phyloP scores from a whole-genome alignment of 257 asterid genomes.

The Eucommia ulmoides region DNA sequence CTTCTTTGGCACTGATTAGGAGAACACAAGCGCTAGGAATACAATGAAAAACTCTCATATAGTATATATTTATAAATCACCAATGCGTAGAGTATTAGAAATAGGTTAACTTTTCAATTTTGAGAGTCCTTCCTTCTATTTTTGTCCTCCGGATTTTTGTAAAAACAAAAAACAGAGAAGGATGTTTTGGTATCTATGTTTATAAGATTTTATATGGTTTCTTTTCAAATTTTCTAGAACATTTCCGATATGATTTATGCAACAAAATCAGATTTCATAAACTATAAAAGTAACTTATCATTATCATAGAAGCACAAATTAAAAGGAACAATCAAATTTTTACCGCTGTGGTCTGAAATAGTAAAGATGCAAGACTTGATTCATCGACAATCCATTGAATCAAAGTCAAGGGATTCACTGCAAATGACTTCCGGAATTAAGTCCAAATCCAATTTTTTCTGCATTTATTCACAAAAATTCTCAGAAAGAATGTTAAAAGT shows the following conservation, averaged over 20 bases:
- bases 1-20: constrained; percentile 49
- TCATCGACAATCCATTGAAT: too few relatives aligned
- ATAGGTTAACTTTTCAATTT: background rate
- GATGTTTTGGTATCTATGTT: background rate
- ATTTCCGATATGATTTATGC: background rate
- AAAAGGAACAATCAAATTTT: background rate
- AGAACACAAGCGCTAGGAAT: constrained; percentile 86
- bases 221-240: background rate
- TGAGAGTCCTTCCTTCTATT: background rate
- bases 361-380: too few relatives aligned
- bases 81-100: too few relatives aligned
- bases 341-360: too few relatives aligned
- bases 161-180: background rate
- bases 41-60: constrained; percentile 25
- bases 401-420: too few relatives aligned
- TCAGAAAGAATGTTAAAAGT: too few relatives aligned
- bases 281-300: background rate
- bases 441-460: too few relatives aligned
- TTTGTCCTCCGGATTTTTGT: background rate
- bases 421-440: too few relatives aligned
- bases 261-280: background rate
- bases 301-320: background rate
- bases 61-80: background rate
- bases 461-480: too few relatives aligned
- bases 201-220: background rate